Evolutionary conservation across 345 rosid species (phyloP).

Genomic region (Murraya koenigii): DNA sequence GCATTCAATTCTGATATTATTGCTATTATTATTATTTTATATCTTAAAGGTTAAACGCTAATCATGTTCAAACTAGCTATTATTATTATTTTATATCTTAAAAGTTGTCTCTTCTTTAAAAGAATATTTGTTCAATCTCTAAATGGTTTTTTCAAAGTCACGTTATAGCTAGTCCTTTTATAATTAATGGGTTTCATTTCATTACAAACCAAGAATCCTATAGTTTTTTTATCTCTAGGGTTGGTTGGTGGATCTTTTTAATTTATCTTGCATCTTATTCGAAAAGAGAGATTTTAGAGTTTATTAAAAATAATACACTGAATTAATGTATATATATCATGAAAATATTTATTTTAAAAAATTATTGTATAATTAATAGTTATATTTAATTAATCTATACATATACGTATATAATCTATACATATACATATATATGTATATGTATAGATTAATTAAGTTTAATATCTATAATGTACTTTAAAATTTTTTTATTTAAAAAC

Average conservation of each 20-base stretch:
- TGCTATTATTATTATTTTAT: not conserved
- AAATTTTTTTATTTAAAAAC: no score
- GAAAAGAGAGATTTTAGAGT: no score
- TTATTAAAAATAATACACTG: no score
- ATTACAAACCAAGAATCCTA: not conserved
- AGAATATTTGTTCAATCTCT: not conserved
- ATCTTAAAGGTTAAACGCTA: slow-evolving; percentile 7
- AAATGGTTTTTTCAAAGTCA: slow-evolving; percentile 22
- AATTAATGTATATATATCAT: no score
- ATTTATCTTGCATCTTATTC: not conserved
- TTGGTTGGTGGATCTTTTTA: slow-evolving; percentile 7
- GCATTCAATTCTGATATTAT: not conserved
- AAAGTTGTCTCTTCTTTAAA: slow-evolving; percentile 6
- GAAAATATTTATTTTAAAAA: no score
- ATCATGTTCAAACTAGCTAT: slow-evolving; percentile 2
- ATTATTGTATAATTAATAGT: no score
- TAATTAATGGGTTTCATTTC: not conserved
- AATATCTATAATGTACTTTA: no score
- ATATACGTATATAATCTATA: no score
- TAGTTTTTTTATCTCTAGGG: not conserved
- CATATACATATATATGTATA: no score
- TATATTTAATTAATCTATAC: no score
- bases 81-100: not conserved
- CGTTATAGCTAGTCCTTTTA: not conserved
- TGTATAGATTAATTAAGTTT: not conserved